Base-by-base conservation (phyloP, 768 basidiomycete species). In the Mrakia hoshinonis region DNA sequence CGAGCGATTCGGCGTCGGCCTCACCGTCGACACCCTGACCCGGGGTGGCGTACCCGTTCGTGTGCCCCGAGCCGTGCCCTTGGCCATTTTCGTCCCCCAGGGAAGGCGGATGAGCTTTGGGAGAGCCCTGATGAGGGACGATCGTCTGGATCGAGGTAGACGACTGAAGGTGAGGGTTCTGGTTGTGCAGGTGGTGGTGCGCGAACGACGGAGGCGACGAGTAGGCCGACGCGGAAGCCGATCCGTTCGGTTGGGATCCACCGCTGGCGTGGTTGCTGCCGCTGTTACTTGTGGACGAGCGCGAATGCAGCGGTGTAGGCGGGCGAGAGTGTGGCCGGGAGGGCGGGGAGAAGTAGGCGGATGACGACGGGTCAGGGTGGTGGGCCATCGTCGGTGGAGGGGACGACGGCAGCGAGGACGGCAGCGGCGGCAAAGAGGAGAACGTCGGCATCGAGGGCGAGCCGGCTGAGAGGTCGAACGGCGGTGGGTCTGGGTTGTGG, bases 391-490 rank as follows among this genome's bases (percentile, higher is more conserved):
- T 20, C 24, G 39, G 52, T 20, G 52, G 51, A 22, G 64, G 64
- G 1, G 54, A 49, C 34, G 62, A 68, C 26, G 52, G 64, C 24
- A 66, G 26, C 26, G 54, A 49, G 48, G 62, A 68, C 26, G 52
- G 64, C 24, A 66, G 46, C 26, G 36, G 68, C 39, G 62, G 36
- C 10, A 54, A 47, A 39, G 38, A 65, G 38, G 47, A 54, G 60
- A 29, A 67, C 39, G 69, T 54, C 46, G 58, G 51, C n/a, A 43
- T 52, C 47, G 62, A 29, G 38, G 47, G 31, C 12, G 22, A 66
- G 46, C 47, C 34, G n/a, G 64, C n/a, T 39, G 48, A 34, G 62
- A 68, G 65, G 61, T 64, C 68, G 13, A 73, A 67, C 2, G 58
- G 63, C 6, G 74, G 66, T 13, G 63, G 51, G 20, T 70, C 68